phyloP scores from a whole-genome alignment of 2,329 filamentous ascomycete species.

The Colletotrichum trifolii region DNA sequence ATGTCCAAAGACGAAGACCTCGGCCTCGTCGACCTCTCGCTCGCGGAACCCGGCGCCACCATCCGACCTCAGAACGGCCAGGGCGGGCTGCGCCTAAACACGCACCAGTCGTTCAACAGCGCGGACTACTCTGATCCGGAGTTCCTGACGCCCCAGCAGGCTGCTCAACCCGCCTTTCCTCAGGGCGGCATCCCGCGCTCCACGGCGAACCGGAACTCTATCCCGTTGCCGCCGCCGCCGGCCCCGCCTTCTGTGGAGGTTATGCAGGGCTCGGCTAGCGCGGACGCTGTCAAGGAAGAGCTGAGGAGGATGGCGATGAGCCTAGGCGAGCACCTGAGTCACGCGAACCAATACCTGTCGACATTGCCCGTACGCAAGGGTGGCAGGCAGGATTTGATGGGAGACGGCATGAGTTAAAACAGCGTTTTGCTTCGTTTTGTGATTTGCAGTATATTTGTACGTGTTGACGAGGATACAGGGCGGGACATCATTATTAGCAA shows the following conservation, averaged over 20 bases:
- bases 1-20: constrained; percentile 41
- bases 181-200: constrained; percentile 21
- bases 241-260: constrained; percentile 61
- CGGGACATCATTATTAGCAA: background rate
- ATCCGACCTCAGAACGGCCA: constrained; percentile 21
- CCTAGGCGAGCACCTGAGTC: constrained; percentile 59
- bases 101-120: constrained; percentile 36
- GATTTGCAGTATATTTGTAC: too few relatives aligned
- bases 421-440: background rate
- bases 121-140: constrained; percentile 38
- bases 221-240: constrained; percentile 51
- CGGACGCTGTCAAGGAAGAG: constrained; percentile 62
- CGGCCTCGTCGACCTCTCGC: constrained; percentile 46
- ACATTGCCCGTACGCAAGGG: constrained; percentile 51
- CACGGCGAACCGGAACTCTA: constrained; percentile 10
- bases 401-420: constrained; percentile 11
- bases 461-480: background rate
- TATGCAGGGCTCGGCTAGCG: constrained; percentile 64
- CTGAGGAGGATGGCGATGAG: constrained; percentile 63
- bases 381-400: constrained; percentile 39
- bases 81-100: constrained; percentile 29
- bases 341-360: constrained; percentile 57
- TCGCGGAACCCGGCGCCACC: constrained; percentile 38
- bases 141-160: constrained; percentile 43
- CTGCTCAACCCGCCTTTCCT: constrained; percentile 41